Conservation (phyloP, 2,329 filamentous ascomycete genomes). For the Magnaporthiopsis incrustans region DNA sequence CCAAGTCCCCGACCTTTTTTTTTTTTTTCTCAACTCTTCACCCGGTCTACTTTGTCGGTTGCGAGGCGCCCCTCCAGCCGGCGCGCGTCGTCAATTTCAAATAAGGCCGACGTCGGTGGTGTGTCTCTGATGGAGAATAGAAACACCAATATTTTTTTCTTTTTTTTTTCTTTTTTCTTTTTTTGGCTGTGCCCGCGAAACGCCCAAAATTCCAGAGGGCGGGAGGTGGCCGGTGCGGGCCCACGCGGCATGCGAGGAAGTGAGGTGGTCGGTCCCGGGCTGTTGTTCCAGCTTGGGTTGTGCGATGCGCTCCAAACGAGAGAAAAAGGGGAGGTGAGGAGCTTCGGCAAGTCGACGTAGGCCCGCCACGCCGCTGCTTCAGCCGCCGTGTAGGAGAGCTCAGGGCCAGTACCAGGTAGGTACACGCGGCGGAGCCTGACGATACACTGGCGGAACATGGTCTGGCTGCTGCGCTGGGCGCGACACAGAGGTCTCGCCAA, state of each 20-base stretch:
- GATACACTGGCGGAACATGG: neutral
- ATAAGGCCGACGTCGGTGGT: neutral
- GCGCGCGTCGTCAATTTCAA: neutral
- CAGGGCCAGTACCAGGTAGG: neutral
- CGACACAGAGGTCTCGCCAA: neutral
- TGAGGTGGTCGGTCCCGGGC: neutral
- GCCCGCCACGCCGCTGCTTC: too few species aligned
- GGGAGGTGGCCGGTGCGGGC: neutral
- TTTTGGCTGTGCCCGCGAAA: neutral
- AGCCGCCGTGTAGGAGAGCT: too few species aligned
- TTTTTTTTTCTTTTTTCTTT: neutral
- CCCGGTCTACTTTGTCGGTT: neutral
- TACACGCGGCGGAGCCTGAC: neutral
- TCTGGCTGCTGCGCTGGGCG: neutral
- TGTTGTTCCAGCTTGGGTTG: neutral
- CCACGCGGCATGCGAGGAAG: neutral
- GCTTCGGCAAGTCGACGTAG: neutral
- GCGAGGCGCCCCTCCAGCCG: too few species aligned
- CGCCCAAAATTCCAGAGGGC: neutral
- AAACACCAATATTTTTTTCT: neutral
- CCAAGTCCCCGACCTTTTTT: neutral
- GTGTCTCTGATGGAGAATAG: neutral
- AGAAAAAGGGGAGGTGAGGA: neutral
- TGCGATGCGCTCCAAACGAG: neutral
- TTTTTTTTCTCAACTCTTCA: neutral